Percentiles rank a stretch among this genome's conserved stretches.
These are phyloP conservation scores for Ustilago xerochloae DNA, from an alignment of 1,284 basidiomycete species.

Conservation along the genomic window DNA sequence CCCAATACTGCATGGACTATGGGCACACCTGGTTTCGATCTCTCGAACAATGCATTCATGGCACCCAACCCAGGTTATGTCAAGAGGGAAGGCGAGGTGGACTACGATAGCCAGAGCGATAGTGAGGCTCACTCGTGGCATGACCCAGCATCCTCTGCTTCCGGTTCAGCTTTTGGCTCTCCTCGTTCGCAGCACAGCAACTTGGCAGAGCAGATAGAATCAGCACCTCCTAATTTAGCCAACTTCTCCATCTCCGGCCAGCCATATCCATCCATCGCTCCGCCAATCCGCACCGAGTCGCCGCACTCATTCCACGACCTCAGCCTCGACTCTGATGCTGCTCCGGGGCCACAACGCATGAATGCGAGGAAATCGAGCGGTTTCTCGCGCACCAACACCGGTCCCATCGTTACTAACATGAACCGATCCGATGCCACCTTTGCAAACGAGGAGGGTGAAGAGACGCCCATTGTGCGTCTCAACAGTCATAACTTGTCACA, in stretches of 20 bases:
- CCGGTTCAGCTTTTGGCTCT: conserved; percentile 30
- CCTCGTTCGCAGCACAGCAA: conserved; percentile 32
- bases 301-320: conserved; percentile 42
- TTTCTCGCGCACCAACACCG: conserved; percentile 48
- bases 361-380: conserved; percentile 37
- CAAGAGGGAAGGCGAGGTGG: conserved; percentile 36
- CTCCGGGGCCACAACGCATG: conserved; percentile 35
- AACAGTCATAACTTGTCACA: conserved; percentile 19
- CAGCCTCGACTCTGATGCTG: conserved; percentile 32
- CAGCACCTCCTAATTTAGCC: conserved; percentile 36
- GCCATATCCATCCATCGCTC: conserved; percentile 12
- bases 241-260: conserved; percentile 31
- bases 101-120: conserved; percentile 50
- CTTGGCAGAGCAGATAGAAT: conserved; percentile 22
- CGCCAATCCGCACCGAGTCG: conserved; percentile 44
- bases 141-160: conserved; percentile 30
- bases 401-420: conserved; percentile 53
- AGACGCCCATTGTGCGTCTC: conserved; percentile 53
- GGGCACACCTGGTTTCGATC: conserved; percentile 23
- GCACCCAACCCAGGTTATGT: conserved; percentile 28
- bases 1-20: conserved; percentile 30
- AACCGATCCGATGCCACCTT: conserved; percentile 26
- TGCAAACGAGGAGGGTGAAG: conserved; percentile 53
- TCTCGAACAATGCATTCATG: conserved; percentile 24
- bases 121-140: conserved; percentile 42